Evolutionary conservation across 1,284 basidiomycete species (phyloP).

Genomic region (Boletus semigastroideus): DNA sequence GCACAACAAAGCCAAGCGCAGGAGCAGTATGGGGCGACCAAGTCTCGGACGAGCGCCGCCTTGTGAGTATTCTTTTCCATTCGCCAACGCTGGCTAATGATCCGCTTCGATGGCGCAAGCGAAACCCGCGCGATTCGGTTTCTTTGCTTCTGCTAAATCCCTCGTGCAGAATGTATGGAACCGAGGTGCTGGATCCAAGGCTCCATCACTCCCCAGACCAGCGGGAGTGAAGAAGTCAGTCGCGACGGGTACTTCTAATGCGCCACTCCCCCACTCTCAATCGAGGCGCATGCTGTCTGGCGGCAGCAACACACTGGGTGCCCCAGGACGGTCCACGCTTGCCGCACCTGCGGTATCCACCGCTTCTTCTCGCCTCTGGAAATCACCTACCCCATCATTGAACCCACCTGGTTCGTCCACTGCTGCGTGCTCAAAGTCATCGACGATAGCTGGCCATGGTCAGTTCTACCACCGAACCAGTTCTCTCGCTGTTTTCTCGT

Average conservation of each 20-base stretch:
- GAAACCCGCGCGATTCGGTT: conserved; percentile 50
- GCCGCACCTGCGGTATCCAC: conserved; percentile 4
- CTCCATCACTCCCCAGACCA: conserved; percentile 7
- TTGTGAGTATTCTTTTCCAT: conserved; percentile 32
- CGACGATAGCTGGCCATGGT: conserved; percentile 23
- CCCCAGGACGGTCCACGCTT: conserved; percentile 15
- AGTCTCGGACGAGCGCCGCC: conserved; percentile 41
- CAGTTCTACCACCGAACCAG: conserved; percentile 23
- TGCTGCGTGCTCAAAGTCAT: conserved; percentile 8
- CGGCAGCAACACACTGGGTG: conserved; percentile 4
- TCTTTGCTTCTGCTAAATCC: conserved; percentile 57
- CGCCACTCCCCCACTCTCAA: conserved; percentile 16
- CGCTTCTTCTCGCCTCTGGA: conserved; percentile 13
- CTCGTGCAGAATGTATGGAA: conserved; percentile 58
- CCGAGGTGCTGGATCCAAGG: conserved; percentile 36
- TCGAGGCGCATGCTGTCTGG: conserved; percentile 20
- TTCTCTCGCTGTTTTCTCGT: conserved; percentile 36
- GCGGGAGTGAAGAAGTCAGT: conserved; percentile 21
- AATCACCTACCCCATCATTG: conserved; percentile 26
- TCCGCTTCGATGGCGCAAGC: conserved; percentile 35
- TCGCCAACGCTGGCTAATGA: conserved; percentile 7
- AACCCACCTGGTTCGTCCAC: conserved; percentile 7
- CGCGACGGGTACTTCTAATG: conserved; percentile 20
- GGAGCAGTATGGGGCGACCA: conserved; percentile 59
- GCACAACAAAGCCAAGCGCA: conserved; percentile 56